Evolutionary conservation across 1,139 yeast genomes (phyloP).

Genomic region (Nadsonia starkeyi-henricii): DNA sequence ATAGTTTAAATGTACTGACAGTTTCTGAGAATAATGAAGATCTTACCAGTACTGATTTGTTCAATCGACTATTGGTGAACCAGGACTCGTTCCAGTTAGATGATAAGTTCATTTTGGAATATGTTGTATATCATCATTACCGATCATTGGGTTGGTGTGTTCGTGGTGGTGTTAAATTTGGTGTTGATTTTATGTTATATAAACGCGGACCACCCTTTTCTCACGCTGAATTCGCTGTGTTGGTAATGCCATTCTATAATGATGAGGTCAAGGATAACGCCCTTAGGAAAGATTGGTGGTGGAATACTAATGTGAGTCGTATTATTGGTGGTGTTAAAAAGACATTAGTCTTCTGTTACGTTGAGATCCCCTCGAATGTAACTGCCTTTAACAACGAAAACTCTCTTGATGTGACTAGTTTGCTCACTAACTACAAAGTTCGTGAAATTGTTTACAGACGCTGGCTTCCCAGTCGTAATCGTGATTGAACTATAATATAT

Average conservation of each 20-base stretch:
- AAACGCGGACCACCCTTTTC: constrained; percentile 89
- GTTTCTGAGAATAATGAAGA: constrained; percentile 9
- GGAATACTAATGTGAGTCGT: constrained; percentile 54
- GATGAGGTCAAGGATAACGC: constrained; percentile 20
- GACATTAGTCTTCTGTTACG: constrained; percentile 54
- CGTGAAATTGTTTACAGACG: constrained; percentile 58
- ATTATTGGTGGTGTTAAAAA: constrained; percentile 84
- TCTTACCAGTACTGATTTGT: constrained; percentile 5
- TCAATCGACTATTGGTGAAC: background rate
- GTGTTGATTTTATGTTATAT: constrained; percentile 68
- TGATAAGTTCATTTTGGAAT: constrained; percentile 27
- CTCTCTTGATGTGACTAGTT: constrained; percentile 17
- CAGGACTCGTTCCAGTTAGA: constrained; percentile 2
- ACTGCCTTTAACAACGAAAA: constrained; percentile 15
- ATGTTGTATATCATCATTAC: constrained; percentile 74
- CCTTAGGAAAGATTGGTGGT: constrained; percentile 37
- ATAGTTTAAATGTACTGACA: constrained; percentile 34
- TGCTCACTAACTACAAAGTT: constrained; percentile 34
- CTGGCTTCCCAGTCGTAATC: constrained; percentile 74
- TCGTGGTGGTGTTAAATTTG: constrained; percentile 81
- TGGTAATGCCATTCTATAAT: constrained; percentile 31
- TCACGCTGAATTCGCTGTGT: constrained; percentile 74
- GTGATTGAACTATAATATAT: constrained; percentile 41
- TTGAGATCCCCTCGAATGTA: constrained; percentile 35
- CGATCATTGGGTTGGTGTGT: constrained; percentile 93